A percentile compares a stretch with the other conserved stretches of the same genome.
Conservation (phyloP, 2,329 filamentous ascomycete species). For the Mycogone perniciosa region DNA sequence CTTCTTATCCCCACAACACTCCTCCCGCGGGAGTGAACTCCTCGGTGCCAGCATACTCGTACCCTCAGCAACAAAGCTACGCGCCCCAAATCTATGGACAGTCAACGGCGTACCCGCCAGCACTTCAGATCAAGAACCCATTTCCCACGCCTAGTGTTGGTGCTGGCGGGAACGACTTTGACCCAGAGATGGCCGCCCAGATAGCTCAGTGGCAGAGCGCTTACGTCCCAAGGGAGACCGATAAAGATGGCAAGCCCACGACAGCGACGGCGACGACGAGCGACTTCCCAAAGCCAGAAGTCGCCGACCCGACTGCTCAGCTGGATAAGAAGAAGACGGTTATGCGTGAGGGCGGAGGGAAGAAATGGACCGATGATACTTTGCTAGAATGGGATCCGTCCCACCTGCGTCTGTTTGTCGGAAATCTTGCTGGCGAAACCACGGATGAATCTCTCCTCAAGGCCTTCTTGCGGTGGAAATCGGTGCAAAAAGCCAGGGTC, state of each 20-base stretch:
- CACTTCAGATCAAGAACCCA: constrained; percentile 72
- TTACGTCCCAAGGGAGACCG: constrained; percentile 60
- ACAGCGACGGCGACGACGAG: constrained; percentile 20
- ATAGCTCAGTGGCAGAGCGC: constrained; percentile 94
- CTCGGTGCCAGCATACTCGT: constrained; percentile 19
- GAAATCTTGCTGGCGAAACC: constrained; percentile 93
- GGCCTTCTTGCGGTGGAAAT: constrained; percentile 82
- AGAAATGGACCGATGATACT: constrained; percentile 83
- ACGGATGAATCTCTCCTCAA: constrained; percentile 94
- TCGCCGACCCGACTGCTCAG: constrained; percentile 40
- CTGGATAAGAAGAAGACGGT: constrained; percentile 77
- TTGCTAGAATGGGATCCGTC: constrained; percentile 94
- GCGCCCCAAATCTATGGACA: constrained; percentile 9
- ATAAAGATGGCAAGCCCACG: constrained; percentile 27
- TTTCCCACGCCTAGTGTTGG: constrained; percentile 58
- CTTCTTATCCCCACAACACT: constrained; percentile 28
- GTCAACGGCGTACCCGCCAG: constrained; percentile 39
- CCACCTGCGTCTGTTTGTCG: constrained; percentile 91
- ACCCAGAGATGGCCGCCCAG: constrained; percentile 82
- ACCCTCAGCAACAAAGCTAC: constrained; percentile 23
- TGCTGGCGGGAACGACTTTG: constrained; percentile 39
- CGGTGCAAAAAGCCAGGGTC: constrained; percentile 86
- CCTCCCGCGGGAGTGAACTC: constrained; percentile 23
- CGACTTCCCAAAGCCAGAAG: constrained; percentile 26
- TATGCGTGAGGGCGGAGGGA: constrained; percentile 78